Evolutionary conservation across 208 protist species (phyloP).

Genomic region (Crithidia sp.): DNA sequence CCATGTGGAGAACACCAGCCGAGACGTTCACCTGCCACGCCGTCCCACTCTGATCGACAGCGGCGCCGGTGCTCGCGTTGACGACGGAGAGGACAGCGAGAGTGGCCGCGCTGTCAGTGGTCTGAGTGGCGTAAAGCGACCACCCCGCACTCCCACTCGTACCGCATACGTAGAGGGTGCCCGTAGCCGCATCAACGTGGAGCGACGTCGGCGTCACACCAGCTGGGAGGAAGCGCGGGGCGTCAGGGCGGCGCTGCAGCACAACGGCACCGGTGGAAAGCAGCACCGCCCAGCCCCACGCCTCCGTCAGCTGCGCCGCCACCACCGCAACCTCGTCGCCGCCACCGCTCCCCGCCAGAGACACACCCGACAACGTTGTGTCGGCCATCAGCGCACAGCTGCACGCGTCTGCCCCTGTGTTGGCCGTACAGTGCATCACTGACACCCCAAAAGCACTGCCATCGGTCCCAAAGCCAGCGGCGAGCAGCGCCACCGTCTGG

Average conservation of each 20-base stretch:
- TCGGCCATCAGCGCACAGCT: neutral
- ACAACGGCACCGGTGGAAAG: neutral
- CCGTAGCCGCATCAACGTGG: conserved; percentile 10
- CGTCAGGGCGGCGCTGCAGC: conserved; percentile 4
- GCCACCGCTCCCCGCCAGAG: neutral
- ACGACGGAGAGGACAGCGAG: neutral
- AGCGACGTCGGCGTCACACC: conserved; percentile 11
- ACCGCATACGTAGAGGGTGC: conserved; percentile 7
- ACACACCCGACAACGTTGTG: neutral
- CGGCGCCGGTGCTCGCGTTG: neutral
- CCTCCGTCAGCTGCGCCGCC: conserved; percentile 11
- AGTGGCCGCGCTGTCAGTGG: neutral
- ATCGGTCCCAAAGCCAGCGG: neutral
- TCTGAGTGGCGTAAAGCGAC: conserved; percentile 22
- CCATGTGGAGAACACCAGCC: neutral
- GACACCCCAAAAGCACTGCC: neutral
- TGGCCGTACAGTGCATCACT: conserved; percentile 2
- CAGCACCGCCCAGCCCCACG: conserved; percentile 18
- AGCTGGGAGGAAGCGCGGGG: neutral
- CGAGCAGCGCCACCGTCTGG: conserved; percentile 16
- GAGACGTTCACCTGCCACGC: conserved; percentile 18
- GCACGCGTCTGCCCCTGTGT: neutral
- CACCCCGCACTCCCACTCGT: neutral
- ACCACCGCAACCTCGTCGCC: neutral
- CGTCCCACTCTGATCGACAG: neutral